These are phyloP conservation scores for Paracoccidioides brasiliensis DNA, from an alignment of 2,329 filamentous ascomycete genomes.

Conservation along the genomic window DNA sequence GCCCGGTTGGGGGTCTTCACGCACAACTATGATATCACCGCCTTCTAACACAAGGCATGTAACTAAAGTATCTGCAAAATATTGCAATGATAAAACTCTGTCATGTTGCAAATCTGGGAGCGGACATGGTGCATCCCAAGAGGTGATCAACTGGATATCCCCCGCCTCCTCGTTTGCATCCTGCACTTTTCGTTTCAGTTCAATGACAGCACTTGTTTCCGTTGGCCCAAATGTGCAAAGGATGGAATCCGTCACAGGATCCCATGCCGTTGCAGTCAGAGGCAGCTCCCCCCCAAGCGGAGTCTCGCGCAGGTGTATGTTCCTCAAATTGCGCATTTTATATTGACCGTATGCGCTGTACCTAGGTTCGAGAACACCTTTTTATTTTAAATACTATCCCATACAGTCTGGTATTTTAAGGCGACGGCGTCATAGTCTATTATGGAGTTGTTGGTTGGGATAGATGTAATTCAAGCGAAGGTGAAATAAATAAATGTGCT, in stretches of 20 bases:
- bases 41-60: conserved; percentile 76
- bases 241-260: conserved; percentile 61
- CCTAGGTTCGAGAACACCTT: neutral
- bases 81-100: conserved; percentile 63
- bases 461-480: neutral
- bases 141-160: conserved; percentile 48
- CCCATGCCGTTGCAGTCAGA: conserved; percentile 74
- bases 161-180: conserved; percentile 22
- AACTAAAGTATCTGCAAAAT: conserved; percentile 67
- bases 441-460: conserved; percentile 4
- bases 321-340: conserved; percentile 76
- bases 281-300: conserved; percentile 41
- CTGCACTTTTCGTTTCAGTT: conserved; percentile 46
- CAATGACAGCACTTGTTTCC: conserved; percentile 54
- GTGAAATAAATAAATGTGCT: conserved; percentile 5
- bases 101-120: conserved; percentile 64
- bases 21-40: conserved; percentile 78
- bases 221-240: conserved; percentile 78
- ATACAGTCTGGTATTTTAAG: neutral
- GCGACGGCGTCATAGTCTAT: neutral
- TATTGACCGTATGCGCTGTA: neutral
- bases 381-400: neutral
- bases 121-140: conserved; percentile 79
- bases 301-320: conserved; percentile 57
- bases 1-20: conserved; percentile 52